These are phyloP conservation scores for Amyloporia xantha DNA, from an alignment of 768 basidiomycete species.

Conservation along the genomic window DNA sequence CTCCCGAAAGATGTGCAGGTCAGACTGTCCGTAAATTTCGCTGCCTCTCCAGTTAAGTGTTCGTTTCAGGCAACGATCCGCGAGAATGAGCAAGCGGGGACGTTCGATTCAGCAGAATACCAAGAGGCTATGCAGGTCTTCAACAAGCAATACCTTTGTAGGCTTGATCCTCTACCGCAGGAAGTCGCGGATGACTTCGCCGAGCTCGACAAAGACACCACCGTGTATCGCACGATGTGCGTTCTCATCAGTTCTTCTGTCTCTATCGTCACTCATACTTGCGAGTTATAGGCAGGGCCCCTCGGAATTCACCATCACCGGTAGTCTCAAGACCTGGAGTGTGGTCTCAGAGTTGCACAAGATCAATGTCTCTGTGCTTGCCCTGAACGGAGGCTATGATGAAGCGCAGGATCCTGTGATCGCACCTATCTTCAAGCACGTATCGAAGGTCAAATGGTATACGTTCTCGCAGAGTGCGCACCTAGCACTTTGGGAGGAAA, in stretches of 20 bases:
- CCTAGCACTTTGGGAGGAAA: conserved; percentile 38
- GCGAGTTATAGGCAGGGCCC: conserved; percentile 17
- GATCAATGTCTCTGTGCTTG: conserved; percentile 29
- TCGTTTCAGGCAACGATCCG: too few relatives aligned
- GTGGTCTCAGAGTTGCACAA: conserved; percentile 37
- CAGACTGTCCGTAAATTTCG: too few relatives aligned
- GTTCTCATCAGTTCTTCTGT: conserved; percentile 9
- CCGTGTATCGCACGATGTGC: conserved; percentile 43
- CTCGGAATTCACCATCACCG: conserved; percentile 33
- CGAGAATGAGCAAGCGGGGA: conserved; percentile 40
- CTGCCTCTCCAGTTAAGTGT: too few relatives aligned
- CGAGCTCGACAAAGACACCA: conserved; percentile 36
- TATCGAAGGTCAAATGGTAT: conserved; percentile 38
- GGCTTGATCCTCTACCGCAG: conserved; percentile 38
- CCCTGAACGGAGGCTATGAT: conserved; percentile 37
- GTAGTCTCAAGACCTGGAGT: conserved; percentile 40
- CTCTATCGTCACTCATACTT: background rate
- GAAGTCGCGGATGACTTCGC: conserved; percentile 28
- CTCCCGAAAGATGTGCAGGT: conserved; percentile 29
- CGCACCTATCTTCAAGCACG: conserved; percentile 29
- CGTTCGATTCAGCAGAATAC: conserved; percentile 39
- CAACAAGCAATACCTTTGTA: conserved; percentile 38
- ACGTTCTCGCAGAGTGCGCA: conserved; percentile 40
- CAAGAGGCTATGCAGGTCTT: conserved; percentile 34
- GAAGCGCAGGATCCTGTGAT: conserved; percentile 34